phyloP scores from a whole-genome alignment of 2,329 filamentous ascomycete species.

The Aspergillus pseudoglaucus region DNA sequence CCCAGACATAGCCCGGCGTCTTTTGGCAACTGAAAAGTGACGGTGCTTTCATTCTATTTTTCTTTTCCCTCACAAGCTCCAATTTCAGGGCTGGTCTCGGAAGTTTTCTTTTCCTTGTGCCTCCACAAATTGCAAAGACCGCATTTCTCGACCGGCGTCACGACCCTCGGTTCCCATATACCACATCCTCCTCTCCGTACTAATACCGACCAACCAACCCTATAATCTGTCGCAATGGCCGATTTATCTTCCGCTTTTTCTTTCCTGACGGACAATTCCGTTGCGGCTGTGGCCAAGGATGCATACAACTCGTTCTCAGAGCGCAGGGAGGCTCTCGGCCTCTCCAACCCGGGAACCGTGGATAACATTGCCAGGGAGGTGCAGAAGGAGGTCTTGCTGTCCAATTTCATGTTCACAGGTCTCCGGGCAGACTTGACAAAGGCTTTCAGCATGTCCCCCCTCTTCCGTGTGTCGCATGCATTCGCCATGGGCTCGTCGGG shows the following conservation, averaged over 20 bases:
- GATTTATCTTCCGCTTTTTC: conserved; percentile 48
- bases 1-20: conserved; percentile 16
- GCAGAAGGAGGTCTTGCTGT: conserved; percentile 90
- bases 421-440: conserved; percentile 95
- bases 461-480: conserved; percentile 97
- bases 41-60: conserved; percentile 13
- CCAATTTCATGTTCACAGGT: conserved; percentile 94
- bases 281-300: conserved; percentile 65
- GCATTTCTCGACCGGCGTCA: conserved; percentile 19
- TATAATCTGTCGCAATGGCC: conserved; percentile 30
- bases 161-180: conserved; percentile 9
- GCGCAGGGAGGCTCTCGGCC: conserved; percentile 76
- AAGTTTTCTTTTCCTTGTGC: conserved; percentile 18
- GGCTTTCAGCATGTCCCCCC: conserved; percentile 83
- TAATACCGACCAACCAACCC: conserved; percentile 8
- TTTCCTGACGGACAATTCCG: conserved; percentile 67
- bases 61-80: conserved; percentile 8
- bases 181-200: conserved; percentile 2
- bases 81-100: conserved; percentile 23
- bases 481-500: conserved; percentile 88
- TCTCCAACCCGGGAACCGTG: conserved; percentile 86
- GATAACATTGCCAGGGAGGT: conserved; percentile 88
- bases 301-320: conserved; percentile 76
- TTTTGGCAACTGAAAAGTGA: conserved; percentile 11
- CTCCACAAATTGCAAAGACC: conserved; percentile 18